Base-by-base conservation (phyloP, 2,329 filamentous ascomycete genomes). In the Fusarium poae region DNA sequence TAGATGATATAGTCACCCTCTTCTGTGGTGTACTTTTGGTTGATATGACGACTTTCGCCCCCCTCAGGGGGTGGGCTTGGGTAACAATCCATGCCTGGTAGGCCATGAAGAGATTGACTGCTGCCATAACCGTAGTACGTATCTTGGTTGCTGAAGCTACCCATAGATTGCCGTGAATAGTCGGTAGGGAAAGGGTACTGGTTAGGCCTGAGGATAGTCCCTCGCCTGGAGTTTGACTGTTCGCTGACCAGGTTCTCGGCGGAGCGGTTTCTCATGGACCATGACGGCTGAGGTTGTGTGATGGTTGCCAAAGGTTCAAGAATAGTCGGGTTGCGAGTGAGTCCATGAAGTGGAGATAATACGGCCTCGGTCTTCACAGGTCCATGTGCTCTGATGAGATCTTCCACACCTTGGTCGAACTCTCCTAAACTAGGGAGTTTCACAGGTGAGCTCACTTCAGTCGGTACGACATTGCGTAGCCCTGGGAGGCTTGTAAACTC, bases 1-100 rank as follows among this genome's bases (percentile, higher is more conserved):
- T 82, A 82, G 62, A 82, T 80, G 72, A 81, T 81, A 56, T 80
- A 82, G 68, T 82, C 80, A 18, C 80, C 79, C 63, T 82, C 79
- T 62, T 82, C 80, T 1, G 77, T 78, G 1, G 79, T 81, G 71
- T 82, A 82, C 70, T 82, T 82, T 50, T 81, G 79, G 70, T 82
- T 82, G 65, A 81, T 81, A 63, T 81, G 79, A 25, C 78, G 72
- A 48, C 77, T 78, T 63, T 81, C 78, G 15, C 72, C 73, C 29
- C 72, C 73, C 32, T 80, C 78, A 1, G 76, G 77, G 7, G 79
- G 78, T 15, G 79, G 77, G 53, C 77, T 79, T 20, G 77, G 78
- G 43, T 79, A 79, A 25, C 75, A 72, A 25, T 76, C 76, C 55
- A 76, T 63, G 27, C 60, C 60, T 20, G 65, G 51, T 29, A 68